Evolutionary conservation across 345 rosid species (phyloP).

Genomic region (Durio zibethinus): DNA sequence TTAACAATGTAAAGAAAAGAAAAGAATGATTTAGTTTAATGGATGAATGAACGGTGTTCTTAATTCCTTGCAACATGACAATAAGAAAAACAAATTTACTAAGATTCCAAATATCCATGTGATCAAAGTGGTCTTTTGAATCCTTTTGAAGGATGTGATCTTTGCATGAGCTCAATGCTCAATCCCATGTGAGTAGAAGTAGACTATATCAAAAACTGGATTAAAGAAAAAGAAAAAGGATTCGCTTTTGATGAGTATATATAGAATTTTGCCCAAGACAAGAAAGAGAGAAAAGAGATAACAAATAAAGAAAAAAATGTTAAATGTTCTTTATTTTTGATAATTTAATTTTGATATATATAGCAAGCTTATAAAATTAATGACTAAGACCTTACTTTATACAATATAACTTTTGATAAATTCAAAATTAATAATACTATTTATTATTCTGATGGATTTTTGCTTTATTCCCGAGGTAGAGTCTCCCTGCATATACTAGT

Average conservation of each 20-base stretch:
- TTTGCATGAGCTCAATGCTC: slow-evolving; percentile 34
- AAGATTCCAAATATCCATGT: slow-evolving; percentile 38
- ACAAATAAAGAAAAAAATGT: not conserved
- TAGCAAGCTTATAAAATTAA: not conserved
- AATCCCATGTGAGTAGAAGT: slow-evolving; percentile 31
- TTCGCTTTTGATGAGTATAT: not conserved
- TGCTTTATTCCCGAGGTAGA: not conserved
- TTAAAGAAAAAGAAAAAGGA: not conserved
- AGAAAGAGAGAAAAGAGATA: not conserved
- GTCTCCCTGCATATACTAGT: not conserved
- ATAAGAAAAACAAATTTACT: not conserved
- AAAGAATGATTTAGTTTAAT: not conserved
- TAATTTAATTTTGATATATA: not conserved
- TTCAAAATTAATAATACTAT: not conserved
- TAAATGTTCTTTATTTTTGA: not conserved
- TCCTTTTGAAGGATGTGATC: slow-evolving; percentile 28
- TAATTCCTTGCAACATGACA: not conserved
- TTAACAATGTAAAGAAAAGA: not conserved
- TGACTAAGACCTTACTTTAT: not conserved
- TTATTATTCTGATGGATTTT: not conserved
- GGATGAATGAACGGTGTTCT: not conserved
- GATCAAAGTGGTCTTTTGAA: slow-evolving; percentile 24
- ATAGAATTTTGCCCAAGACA: not conserved
- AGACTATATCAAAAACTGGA: not conserved
- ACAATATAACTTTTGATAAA: not conserved